Evolutionary conservation across 2,329 filamentous ascomycete genomes (phyloP), one percentile per base, ranked within the genome.

Genomic region (Fusarium euwallaceae): DNA sequence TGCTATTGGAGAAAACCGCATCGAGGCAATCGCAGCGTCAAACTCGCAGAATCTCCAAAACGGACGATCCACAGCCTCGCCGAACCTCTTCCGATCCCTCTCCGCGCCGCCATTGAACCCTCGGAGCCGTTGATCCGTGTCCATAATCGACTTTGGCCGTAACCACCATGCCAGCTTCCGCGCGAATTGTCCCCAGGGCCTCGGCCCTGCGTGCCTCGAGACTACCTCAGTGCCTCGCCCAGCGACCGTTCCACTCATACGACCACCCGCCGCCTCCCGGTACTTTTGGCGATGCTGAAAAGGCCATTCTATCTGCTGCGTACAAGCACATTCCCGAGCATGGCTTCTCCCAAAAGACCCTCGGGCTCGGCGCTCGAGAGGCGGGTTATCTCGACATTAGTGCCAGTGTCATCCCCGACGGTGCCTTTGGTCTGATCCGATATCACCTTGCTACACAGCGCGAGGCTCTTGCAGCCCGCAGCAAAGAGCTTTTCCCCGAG

Each of bases 331-430:
- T 98, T 11, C 95, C 95, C 20, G 83, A 88, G 61, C 89, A 95
- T 81, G 97, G 97, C 81, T 99, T 98, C 87, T 94, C 94, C 0
- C 85, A 88, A 59, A 87, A 90, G 22, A 87, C 95, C 1, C 88
- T 99, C 11, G 89, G 90, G 51, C 89, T 93, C 24, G 97, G 96
- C 71, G 94, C 94, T 70, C 91, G 91, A 79, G 95, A 98, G 79
- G 91, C 92, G 20, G 95, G 95, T 53, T 98, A 96, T 82, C 91
- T 95, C 62, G 94, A 97, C 80, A 95, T 96, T 68, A 95, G 94
- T 69, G 91, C 94, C 11, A 95, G 95, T 79, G 86, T 98, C 22
- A 91, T 99, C 66, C 92, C 94, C 1, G 88, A 92, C 48, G 94
- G 94, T 9, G 89, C 92, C 24, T 97, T 97, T 84, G 92, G 94